Evolutionary conservation across 2,329 filamentous ascomycete genomes (phyloP).

Genomic region (Xylariaceae sp.): DNA sequence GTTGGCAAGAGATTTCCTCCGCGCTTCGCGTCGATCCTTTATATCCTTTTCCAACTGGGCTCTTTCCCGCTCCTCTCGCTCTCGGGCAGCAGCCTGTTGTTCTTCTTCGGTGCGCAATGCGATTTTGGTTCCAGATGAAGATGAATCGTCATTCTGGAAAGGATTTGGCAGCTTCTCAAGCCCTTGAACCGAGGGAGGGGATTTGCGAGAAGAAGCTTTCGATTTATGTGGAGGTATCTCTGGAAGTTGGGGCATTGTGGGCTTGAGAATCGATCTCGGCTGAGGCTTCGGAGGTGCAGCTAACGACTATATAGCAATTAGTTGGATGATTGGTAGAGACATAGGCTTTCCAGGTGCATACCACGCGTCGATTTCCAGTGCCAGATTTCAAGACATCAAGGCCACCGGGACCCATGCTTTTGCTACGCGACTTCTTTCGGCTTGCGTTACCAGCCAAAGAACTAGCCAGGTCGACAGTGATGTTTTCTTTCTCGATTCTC

Average conservation of each 20-base stretch:
- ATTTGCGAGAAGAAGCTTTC: constrained; percentile 57
- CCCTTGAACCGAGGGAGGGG: constrained; percentile 48
- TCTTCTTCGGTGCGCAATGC: constrained; percentile 73
- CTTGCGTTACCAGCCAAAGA: constrained; percentile 53
- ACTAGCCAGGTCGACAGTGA: constrained; percentile 69
- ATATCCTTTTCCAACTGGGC: constrained; percentile 66
- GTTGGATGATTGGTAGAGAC: background rate
- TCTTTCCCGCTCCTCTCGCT: constrained; percentile 71
- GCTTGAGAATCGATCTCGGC: constrained; percentile 80
- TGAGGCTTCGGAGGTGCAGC: constrained; percentile 58
- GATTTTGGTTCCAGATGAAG: constrained; percentile 60
- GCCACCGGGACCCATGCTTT: constrained; percentile 93
- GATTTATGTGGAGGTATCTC: constrained; percentile 74
- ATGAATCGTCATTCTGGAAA: constrained; percentile 48
- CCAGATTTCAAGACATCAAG: constrained; percentile 80
- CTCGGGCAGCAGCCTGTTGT: constrained; percentile 71
- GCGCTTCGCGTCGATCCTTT: constrained; percentile 79
- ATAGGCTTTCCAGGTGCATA: constrained; percentile 49
- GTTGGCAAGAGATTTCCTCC: constrained; percentile 91
- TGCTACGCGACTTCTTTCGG: constrained; percentile 82
- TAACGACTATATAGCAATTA: constrained; percentile 54
- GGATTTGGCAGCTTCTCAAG: constrained; percentile 54
- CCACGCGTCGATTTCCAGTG: constrained; percentile 80
- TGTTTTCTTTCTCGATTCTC: constrained; percentile 77
- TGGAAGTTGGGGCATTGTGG: constrained; percentile 70